These are phyloP conservation scores for Polygonum aviculare DNA, from an alignment of 148 eudicot species.

Conservation along the genomic window DNA sequence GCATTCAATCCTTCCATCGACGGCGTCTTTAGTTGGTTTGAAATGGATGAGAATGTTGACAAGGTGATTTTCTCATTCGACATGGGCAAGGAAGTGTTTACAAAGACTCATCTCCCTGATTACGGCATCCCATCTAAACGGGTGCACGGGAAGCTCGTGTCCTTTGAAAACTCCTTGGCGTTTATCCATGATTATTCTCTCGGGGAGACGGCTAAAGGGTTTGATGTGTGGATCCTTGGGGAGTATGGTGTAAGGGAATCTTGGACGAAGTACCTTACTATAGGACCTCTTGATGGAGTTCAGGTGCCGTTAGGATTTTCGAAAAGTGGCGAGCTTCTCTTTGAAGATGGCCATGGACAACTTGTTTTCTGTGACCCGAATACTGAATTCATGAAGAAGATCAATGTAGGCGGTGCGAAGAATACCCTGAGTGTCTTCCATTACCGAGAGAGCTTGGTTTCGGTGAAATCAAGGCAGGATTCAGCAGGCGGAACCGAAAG, in stretches of 20 bases:
- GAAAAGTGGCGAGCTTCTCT: constrained; percentile 18
- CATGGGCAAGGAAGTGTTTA: constrained; percentile 21
- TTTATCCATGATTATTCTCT: constrained; percentile 28
- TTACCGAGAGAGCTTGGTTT: constrained; percentile 21
- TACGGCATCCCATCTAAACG: constrained; percentile 27
- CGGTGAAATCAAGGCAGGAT: neutral
- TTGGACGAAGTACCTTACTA: constrained; percentile 21
- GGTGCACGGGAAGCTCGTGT: constrained; percentile 20
- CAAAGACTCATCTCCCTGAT: constrained; percentile 23
- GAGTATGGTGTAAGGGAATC: constrained; percentile 22
- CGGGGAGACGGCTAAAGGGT: constrained; percentile 14
- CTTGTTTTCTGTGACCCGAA: constrained; percentile 17
- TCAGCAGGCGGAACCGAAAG: neutral
- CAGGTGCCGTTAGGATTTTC: constrained; percentile 16
- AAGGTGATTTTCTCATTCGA: constrained; percentile 27
- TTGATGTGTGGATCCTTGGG: constrained; percentile 27
- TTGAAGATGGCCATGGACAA: constrained; percentile 13
- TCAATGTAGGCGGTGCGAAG: constrained; percentile 7
- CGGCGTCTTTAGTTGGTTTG: constrained; percentile 29
- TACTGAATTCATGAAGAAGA: constrained; percentile 7
- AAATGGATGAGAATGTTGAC: constrained; percentile 21
- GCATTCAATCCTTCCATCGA: constrained; percentile 14
- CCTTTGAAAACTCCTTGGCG: constrained; percentile 13
- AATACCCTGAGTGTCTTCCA: constrained; percentile 14
- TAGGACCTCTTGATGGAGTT: constrained; percentile 18